These are phyloP conservation scores for Fusarium irregulare DNA, from an alignment of 2,329 filamentous ascomycete genomes.

Conservation along the genomic window DNA sequence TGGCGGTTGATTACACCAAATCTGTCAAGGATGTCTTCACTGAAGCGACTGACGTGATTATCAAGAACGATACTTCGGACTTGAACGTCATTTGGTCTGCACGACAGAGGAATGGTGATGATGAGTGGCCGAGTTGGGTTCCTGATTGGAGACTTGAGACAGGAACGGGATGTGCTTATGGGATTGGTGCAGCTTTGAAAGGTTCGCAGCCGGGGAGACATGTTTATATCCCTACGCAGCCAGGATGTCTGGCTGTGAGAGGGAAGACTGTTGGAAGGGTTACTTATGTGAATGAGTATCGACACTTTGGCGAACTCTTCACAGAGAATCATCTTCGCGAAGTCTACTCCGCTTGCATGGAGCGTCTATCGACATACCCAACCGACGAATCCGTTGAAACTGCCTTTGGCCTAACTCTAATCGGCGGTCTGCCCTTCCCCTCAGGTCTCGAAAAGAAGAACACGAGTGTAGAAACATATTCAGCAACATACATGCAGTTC, in stretches of 20 bases:
- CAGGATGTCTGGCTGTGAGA: constrained; percentile 1
- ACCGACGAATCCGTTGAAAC: constrained; percentile 29
- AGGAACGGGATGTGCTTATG: constrained; percentile 32
- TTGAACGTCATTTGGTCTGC: constrained; percentile 31
- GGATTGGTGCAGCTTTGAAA: constrained; percentile 18
- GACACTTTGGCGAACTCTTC: constrained; percentile 23
- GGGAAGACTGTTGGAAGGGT: constrained; percentile 15
- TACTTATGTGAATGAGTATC: constrained; percentile 22
- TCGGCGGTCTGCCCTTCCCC: constrained; percentile 15
- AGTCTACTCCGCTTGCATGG: constrained; percentile 15
- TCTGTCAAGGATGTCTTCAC: constrained; percentile 23
- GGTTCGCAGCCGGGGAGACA: background rate
- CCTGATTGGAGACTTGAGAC: constrained; percentile 35
- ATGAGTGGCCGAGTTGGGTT: constrained; percentile 36
- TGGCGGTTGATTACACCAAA: constrained; percentile 28
- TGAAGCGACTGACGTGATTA: constrained; percentile 26
- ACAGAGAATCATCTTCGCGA: background rate
- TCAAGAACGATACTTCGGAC: constrained; percentile 10
- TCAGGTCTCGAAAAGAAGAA: background rate
- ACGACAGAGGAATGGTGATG: constrained; percentile 15
- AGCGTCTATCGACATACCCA: constrained; percentile 14
- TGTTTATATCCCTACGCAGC: background rate
- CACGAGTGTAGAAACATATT: constrained; percentile 17
- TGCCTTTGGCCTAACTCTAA: constrained; percentile 23
- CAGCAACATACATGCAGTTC: constrained; percentile 24